These are phyloP conservation scores for Codiaeum variegatum DNA, from an alignment of 441 rosid genomes.

Conservation along the genomic window DNA sequence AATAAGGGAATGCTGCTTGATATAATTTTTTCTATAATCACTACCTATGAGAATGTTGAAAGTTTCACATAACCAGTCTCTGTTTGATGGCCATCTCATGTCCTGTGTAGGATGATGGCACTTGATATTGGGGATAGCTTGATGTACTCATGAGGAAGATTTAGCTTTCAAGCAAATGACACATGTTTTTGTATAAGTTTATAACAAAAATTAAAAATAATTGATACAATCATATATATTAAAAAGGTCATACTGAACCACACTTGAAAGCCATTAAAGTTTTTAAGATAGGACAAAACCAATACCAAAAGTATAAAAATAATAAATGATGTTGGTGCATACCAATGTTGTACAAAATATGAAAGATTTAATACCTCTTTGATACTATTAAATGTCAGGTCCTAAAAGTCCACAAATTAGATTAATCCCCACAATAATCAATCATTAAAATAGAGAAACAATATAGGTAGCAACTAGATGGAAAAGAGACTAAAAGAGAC, in stretches of 20 bases:
- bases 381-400: too few species aligned
- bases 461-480: too few species aligned
- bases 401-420: too few species aligned
- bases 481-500: too few species aligned
- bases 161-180: slow-evolving; percentile 51
- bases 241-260: not conserved
- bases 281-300: not conserved
- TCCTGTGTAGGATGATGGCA: slow-evolving; percentile 70
- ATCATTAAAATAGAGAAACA: too few species aligned
- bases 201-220: not conserved
- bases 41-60: slow-evolving; percentile 74
- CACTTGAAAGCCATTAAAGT: not conserved
- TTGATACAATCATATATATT: too few species aligned
- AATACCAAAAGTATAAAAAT: not conserved
- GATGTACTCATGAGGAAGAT: slow-evolving; percentile 67
- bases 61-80: slow-evolving; percentile 86
- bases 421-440: too few species aligned
- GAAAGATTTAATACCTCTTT: slow-evolving; percentile 55
- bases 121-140: slow-evolving; percentile 76
- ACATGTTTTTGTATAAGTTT: slow-evolving; percentile 14
- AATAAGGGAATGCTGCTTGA: not conserved
- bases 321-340: not conserved
- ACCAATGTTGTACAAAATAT: not conserved
- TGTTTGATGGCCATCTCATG: slow-evolving; percentile 53
- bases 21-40: not conserved